Percentiles rank a stretch among this genome's conserved stretches.
These are phyloP conservation scores for Balamuthia mandrillaris DNA, from an alignment of 208 protist species.

Conservation along the genomic window DNA sequence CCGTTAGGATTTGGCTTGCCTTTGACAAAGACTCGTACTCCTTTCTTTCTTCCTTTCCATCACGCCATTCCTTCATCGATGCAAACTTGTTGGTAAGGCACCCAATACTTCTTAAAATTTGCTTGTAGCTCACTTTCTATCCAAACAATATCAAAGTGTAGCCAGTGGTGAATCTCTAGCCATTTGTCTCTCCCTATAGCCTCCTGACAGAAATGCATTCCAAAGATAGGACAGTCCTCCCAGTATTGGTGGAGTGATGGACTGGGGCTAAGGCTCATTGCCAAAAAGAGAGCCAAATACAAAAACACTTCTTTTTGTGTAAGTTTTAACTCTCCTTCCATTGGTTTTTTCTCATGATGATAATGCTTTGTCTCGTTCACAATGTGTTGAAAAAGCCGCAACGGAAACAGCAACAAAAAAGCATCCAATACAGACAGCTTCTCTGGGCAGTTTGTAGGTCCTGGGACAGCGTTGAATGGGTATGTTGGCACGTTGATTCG, in stretches of 20 bases:
- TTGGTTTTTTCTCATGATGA: no score
- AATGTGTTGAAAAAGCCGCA: no score
- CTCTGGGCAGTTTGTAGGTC: no score
- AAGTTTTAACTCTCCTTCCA: no score
- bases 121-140: background rate
- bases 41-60: background rate
- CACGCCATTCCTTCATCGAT: background rate
- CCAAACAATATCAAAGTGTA: background rate
- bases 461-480: no score
- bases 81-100: background rate
- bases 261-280: background rate
- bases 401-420: no score
- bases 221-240: background rate
- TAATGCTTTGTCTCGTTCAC: no score
- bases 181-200: background rate
- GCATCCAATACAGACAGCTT: no score
- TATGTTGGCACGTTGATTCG: no score
- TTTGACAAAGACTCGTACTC: background rate
- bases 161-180: background rate
- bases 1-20: background rate
- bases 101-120: background rate
- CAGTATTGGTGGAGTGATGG: background rate
- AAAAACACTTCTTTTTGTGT: background rate
- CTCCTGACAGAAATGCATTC: background rate
- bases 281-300: background rate